A percentile compares a stretch with the other conserved stretches of the same genome.
Evolutionary conservation across 108 stramenopile genomes (phyloP).

Genomic region (Epipyxis sp.): DNA sequence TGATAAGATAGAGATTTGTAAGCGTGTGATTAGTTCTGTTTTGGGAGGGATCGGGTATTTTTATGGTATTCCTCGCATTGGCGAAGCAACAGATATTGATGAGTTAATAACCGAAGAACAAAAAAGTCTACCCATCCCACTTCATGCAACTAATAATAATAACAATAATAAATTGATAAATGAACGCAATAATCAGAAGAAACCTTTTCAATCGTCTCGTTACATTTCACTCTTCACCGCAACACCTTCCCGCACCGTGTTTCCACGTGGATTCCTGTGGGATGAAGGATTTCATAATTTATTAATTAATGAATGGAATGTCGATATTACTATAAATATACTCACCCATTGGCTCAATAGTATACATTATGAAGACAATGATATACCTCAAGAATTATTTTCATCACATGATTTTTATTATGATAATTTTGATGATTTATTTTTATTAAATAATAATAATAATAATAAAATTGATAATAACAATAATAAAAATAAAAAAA

Average conservation of each 20-base stretch:
- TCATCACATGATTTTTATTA: background rate
- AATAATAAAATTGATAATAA: conserved; percentile 2
- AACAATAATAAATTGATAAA: background rate
- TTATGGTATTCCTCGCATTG: conserved; percentile 34
- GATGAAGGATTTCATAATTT: conserved; percentile 62
- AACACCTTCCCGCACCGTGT: conserved; percentile 51
- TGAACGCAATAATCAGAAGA: too few species aligned
- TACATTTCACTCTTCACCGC: conserved; percentile 47
- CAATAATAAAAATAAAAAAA: background rate
- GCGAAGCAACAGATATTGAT: background rate
- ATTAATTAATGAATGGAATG: conserved; percentile 22
- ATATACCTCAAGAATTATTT: background rate
- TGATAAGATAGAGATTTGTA: conserved; percentile 42
- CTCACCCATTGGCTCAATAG: conserved; percentile 49
- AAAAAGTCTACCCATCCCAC: background rate
- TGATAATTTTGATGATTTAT: background rate
- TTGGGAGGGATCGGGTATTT: conserved; percentile 54
- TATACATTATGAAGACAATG: conserved; percentile 29
- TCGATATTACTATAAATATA: conserved; percentile 33
- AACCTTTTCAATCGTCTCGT: too few species aligned
- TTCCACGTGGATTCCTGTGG: conserved; percentile 61
- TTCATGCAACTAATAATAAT: background rate
- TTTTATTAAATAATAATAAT: background rate
- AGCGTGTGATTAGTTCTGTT: conserved; percentile 41
- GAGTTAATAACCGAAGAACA: background rate